phyloP scores from a whole-genome alignment of 352 stramenopile species.

The Phytopythium litorale region DNA sequence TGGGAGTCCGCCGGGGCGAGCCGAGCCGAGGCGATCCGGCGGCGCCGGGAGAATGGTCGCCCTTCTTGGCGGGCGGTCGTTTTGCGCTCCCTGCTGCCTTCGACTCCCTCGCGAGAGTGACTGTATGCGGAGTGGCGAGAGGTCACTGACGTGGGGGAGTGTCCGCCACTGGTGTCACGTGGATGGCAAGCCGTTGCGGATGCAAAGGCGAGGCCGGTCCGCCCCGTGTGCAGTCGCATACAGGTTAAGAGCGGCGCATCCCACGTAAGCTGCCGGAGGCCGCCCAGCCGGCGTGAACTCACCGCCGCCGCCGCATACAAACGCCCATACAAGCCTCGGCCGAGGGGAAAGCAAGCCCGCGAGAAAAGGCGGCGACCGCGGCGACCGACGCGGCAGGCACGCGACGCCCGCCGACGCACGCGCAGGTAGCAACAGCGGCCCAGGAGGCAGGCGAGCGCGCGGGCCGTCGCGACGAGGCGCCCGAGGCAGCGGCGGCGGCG shows the following conservation, averaged over 20 bases:
- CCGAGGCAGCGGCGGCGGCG: background rate
- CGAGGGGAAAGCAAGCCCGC: background rate
- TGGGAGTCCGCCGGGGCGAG: constrained; percentile 4
- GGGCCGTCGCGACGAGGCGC: background rate
- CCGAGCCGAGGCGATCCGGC: background rate
- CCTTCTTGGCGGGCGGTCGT: background rate
- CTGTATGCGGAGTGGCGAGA: background rate
- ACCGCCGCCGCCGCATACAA: background rate
- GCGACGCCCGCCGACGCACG: background rate
- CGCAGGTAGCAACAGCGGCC: background rate
- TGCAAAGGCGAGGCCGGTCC: background rate
- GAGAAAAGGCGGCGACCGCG: background rate
- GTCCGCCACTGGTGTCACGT: background rate
- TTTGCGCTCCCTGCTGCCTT: too few relatives aligned
- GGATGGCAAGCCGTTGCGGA: too few relatives aligned
- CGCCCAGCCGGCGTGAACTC: background rate
- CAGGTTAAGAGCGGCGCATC: background rate
- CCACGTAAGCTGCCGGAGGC: background rate
- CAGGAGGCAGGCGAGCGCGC: background rate
- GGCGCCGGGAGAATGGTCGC: background rate
- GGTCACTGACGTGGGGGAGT: background rate
- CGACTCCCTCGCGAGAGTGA: background rate
- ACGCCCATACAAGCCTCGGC: background rate
- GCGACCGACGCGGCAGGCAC: background rate
- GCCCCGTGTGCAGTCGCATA: background rate